Conservation (phyloP, 2,329 filamentous ascomycete species). For the Hymenoscyphus albidus region DNA sequence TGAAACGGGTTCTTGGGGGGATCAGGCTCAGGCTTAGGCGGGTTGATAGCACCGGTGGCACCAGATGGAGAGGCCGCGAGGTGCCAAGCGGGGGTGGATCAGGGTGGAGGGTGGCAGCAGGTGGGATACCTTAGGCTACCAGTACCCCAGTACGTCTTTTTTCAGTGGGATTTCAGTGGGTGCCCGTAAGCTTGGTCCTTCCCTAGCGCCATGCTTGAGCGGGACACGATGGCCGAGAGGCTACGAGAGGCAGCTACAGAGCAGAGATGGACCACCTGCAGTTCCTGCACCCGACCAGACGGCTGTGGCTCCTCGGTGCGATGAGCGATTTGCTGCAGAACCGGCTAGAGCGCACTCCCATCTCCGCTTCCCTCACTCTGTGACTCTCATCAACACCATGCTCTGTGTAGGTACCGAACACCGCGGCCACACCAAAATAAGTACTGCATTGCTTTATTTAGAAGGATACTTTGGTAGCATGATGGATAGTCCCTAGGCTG, state of each 20-base stretch:
- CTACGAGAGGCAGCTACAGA: not conserved
- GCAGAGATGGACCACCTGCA: not conserved
- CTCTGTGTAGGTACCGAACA: not conserved
- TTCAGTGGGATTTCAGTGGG: not conserved
- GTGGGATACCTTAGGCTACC: too few species aligned
- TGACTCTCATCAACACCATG: not conserved
- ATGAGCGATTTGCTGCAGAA: not conserved
- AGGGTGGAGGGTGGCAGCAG: too few species aligned
- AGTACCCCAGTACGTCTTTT: too few species aligned
- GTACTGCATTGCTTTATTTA: too few species aligned
- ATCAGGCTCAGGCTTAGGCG: too few species aligned
- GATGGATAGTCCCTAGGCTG: too few species aligned
- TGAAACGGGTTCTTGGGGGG: too few species aligned
- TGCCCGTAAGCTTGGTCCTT: not conserved
- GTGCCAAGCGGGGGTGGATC: too few species aligned
- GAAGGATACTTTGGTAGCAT: too few species aligned
- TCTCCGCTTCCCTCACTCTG: not conserved
- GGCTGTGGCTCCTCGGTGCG: not conserved
- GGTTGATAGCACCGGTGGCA: too few species aligned
- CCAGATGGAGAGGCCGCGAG: too few species aligned
- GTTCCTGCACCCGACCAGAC: not conserved
- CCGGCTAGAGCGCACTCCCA: not conserved
- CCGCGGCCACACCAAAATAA: too few species aligned
- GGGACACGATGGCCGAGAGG: not conserved
- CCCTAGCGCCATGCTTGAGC: not conserved